Percentiles rank a stretch among this genome's conserved stretches.
phyloP scores from a whole-genome alignment of 2,329 filamentous ascomycete species.

The Neofusicoccum sp. region DNA sequence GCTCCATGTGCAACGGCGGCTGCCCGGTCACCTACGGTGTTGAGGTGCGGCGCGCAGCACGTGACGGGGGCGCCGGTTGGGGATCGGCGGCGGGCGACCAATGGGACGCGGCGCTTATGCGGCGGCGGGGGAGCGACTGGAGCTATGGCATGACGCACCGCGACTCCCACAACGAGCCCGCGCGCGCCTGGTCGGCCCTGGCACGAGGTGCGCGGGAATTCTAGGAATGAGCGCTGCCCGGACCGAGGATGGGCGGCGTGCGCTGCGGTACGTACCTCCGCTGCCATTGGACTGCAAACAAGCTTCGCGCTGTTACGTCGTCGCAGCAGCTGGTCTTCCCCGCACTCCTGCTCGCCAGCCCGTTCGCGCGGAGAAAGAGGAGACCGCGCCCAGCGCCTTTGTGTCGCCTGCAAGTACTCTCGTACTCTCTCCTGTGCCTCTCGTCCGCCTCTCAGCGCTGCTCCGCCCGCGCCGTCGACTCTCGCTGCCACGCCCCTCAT shows the following conservation, averaged over 20 bases:
- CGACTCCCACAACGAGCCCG: background rate
- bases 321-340: constrained; percentile 8
- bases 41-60: background rate
- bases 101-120: background rate
- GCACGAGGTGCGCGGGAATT: constrained; percentile 11
- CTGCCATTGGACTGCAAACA: constrained; percentile 3
- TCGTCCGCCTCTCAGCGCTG: background rate
- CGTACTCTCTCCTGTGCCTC: background rate
- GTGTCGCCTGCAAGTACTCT: background rate
- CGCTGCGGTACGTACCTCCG: background rate
- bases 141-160: background rate
- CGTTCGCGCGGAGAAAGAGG: constrained; percentile 9
- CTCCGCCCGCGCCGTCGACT: too few relatives aligned
- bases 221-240: background rate
- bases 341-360: constrained; percentile 2
- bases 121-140: constrained; percentile 4
- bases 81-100: background rate
- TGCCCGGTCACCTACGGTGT: background rate
- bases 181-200: constrained; percentile 3
- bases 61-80: background rate
- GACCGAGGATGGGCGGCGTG: constrained; percentile 11
- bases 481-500: background rate
- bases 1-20: too few relatives aligned
- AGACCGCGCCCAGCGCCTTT: background rate
- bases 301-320: constrained; percentile 15